Evolutionary conservation across 148 eudicot species (phyloP), one percentile per base, ranked within the genome.

Genomic region (Camellia granthamiana): DNA sequence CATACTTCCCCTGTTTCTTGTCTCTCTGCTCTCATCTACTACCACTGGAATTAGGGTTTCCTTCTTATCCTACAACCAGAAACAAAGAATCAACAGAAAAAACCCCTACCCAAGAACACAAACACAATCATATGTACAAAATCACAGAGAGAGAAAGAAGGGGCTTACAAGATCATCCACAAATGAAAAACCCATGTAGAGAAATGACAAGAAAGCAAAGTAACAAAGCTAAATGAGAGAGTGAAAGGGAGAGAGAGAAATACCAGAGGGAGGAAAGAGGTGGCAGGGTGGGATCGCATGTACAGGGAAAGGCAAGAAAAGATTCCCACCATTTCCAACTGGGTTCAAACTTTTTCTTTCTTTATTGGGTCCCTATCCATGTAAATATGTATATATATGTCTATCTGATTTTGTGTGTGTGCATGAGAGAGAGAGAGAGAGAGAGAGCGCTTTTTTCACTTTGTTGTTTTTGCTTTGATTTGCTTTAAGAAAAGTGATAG

Each of bases 361-460:
- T 75, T 59, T 68, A 58, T 81, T 75, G 79, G 79, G 79, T 75
- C 83, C 75, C 83, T 59, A 51, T 80, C 69, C 14, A 0, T 41
- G 21, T 60, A 19, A 52, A 44, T 23, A 16, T 79, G 42, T 30
- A 30, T 30, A 30, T 30, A 30, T 30, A 1, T 30, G 1, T 30
- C 38, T 30, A 30, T 30, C 38, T 30, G 38, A 30, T 30, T 30
- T 30, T 30, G 38, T 30, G 38, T 30, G 38, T 30, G 38, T 30
- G 38, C 38, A 30, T 30, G 38, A 30, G 38, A 30, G 38, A 30
- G 52, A 7, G 52, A 49, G 69, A 7, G 68, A 42, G 52, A 61
- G 69, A 46, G 7, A 72, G 38, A 72, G 49, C 44, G 21, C 69
- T 76, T 76, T 61, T 30, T 18, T 21, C 56, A 18, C 69, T 63